A percentile compares a stretch with the other conserved stretches of the same genome.
These are phyloP conservation scores for Malus asiatica DNA, from an alignment of 306 rosid genomes.

Conservation along the genomic window DNA sequence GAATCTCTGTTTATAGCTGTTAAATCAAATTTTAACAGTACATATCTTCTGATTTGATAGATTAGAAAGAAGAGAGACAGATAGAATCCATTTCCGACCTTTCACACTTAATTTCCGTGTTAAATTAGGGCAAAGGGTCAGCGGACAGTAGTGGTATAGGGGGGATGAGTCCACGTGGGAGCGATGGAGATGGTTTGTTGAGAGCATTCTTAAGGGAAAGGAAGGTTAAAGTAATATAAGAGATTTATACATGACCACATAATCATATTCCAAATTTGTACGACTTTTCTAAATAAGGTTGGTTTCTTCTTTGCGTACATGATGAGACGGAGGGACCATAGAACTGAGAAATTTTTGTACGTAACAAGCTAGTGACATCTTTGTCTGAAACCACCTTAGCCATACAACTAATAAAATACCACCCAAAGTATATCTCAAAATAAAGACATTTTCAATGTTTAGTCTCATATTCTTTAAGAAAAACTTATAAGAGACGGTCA, in stretches of 20 bases:
- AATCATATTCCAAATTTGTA: neutral
- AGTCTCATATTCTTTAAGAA: too few relatives aligned
- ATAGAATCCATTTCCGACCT: neutral
- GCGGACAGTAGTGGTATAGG: neutral
- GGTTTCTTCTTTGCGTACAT: neutral
- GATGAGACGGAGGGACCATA: neutral
- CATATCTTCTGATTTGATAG: fast-evolving
- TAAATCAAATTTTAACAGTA: fast-evolving
- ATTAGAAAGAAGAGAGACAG: fast-evolving
- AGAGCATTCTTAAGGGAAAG: neutral
- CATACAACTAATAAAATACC: too few relatives aligned
- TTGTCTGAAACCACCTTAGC: neutral
- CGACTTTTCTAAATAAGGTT: neutral
- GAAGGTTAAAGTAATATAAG: neutral
- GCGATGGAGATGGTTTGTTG: neutral
- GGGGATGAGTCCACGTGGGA: neutral
- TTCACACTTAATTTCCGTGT: neutral
- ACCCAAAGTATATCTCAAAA: too few relatives aligned
- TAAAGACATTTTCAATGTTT: too few relatives aligned
- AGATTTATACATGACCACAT: neutral
- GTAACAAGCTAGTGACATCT: neutral
- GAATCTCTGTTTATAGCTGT: fast-evolving
- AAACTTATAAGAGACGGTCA: too few relatives aligned
- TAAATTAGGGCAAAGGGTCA: neutral
- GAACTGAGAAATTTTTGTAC: neutral